A percentile compares a stretch with the other conserved stretches of the same genome.
Evolutionary conservation across 2,329 filamentous ascomycete genomes (phyloP).

Genomic region (Phialophora verrucosa): DNA sequence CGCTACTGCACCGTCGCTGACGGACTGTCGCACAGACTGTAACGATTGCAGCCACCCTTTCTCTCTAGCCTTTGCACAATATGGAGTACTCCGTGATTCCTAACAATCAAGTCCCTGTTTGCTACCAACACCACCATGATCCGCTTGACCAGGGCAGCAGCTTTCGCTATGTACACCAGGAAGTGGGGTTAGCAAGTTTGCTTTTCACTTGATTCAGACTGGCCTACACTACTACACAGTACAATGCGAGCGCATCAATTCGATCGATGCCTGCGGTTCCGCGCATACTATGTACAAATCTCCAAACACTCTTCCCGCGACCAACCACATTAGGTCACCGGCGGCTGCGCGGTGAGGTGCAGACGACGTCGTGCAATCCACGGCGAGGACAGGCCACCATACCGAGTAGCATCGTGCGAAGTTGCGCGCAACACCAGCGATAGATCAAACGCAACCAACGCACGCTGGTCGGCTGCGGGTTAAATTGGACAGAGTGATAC

Average conservation of each 20-base stretch:
- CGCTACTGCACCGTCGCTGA: background rate
- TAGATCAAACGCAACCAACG: slow-evolving; percentile 25
- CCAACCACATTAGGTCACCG: slow-evolving; percentile 9
- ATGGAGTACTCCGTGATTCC: background rate
- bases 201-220: background rate
- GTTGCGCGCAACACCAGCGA: slow-evolving; percentile 26
- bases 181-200: background rate
- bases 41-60: background rate
- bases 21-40: background rate
- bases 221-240: background rate
- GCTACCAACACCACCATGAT: background rate
- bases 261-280: background rate
- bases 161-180: background rate
- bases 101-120: background rate
- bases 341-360: slow-evolving; percentile 7
- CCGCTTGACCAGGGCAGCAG: background rate
- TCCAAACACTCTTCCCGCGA: slow-evolving; percentile 10
- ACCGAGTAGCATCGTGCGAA: slow-evolving; percentile 4
- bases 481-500: slow-evolving; percentile 29
- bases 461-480: slow-evolving; percentile 16
- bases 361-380: slow-evolving; percentile 18
- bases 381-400: slow-evolving; percentile 6
- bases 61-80: background rate
- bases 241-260: background rate
- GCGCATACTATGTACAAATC: slow-evolving; percentile 13